Percentiles rank a stretch among this genome's conserved stretches.
These are phyloP conservation scores for Stipa capillata DNA, from an alignment of 176 grass and related monocot species.

Conservation along the genomic window DNA sequence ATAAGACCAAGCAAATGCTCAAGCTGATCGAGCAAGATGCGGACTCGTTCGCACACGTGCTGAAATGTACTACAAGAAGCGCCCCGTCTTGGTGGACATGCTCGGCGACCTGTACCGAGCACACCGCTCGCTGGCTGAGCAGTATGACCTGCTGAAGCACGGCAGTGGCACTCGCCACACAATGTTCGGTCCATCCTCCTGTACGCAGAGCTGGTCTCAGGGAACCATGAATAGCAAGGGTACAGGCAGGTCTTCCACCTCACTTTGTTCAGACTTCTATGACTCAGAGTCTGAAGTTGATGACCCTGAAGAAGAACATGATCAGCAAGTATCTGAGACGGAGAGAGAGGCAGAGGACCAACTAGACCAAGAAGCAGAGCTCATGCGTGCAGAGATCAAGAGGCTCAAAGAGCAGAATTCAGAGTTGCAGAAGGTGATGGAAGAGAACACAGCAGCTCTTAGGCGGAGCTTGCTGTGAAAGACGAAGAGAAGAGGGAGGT, in stretches of 20 bases:
- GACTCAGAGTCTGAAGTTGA: constrained; percentile 65
- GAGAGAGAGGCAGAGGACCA: not conserved
- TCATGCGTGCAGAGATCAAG: constrained; percentile 22
- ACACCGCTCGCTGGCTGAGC: constrained; percentile 73
- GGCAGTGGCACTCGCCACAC: constrained; percentile 17
- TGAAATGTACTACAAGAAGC: constrained; percentile 94
- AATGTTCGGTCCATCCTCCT: constrained; percentile 31
- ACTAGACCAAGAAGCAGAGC: not conserved
- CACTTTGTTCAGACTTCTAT: constrained; percentile 35
- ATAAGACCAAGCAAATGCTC: constrained; percentile 71
- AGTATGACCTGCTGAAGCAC: constrained; percentile 70
- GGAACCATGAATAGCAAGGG: not conserved
- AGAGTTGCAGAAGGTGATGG: constrained; percentile 19
- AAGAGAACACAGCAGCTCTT: constrained; percentile 27
- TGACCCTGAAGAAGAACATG: constrained; percentile 39
- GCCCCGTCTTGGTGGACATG: constrained; percentile 68
- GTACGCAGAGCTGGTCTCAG: constrained; percentile 22
- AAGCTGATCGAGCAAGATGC: constrained; percentile 82
- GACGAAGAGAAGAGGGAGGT: constrained; percentile 97
- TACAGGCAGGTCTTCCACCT: constrained; percentile 3
- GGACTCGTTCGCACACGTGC: constrained; percentile 84
- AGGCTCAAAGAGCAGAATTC: constrained; percentile 23
- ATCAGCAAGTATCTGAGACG: not conserved
- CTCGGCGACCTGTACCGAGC: constrained; percentile 73
- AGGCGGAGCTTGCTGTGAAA: constrained; percentile 47